Evolutionary conservation across 1,139 yeast genomes (phyloP), one percentile per base, ranked within the genome.

Genomic region (Geotrichum cucujoidarum): DNA sequence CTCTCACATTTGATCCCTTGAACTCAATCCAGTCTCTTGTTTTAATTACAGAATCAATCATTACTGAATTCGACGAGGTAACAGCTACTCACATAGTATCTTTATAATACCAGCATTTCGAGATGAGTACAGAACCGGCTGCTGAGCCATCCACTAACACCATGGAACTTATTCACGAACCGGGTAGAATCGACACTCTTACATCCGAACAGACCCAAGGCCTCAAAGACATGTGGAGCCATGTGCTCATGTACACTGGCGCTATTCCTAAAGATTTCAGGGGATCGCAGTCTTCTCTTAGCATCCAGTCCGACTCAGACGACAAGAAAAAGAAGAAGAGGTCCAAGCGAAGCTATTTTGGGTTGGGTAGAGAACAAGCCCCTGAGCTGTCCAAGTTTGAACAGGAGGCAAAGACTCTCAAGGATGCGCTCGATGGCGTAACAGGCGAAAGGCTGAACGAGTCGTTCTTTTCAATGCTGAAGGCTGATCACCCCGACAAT

Each of bases 181-280:
- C 50, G 11, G 50, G 50, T 11, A 75, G 85, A 56, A 71, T 78
- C 42, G 78, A 76, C 55, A 75, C 80, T 25, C 69, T 87, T 43
- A 75, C 81, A 8, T 66, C 72, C 1, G 81, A 78, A 34, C 83
- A 86, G 65, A 94, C 85, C 59, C 68, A 74, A 48, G 72, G 72
- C 35, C 72, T 88, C 56, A 87, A 87, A 66, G 89, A 84, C 60
- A 73, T 81, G 44, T 84, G 94, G 92, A 80, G 83, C 34, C 76
- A 79, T 53, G 59, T 83, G 40, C 68, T 86, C 53, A 76, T 75
- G 51, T 77, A 73, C 48, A 74, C 80, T 70, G 92, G 88, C 3
- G 72, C 79, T 49, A 74, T 75, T 1, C 73, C 81, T 10, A 66
- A 67, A 33, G 64, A 77, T 16, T 61, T 55, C 42, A 51, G 31